phyloP scores from a whole-genome alignment of 306 rosid genomes.

The Citrullus mucosospermus region DNA sequence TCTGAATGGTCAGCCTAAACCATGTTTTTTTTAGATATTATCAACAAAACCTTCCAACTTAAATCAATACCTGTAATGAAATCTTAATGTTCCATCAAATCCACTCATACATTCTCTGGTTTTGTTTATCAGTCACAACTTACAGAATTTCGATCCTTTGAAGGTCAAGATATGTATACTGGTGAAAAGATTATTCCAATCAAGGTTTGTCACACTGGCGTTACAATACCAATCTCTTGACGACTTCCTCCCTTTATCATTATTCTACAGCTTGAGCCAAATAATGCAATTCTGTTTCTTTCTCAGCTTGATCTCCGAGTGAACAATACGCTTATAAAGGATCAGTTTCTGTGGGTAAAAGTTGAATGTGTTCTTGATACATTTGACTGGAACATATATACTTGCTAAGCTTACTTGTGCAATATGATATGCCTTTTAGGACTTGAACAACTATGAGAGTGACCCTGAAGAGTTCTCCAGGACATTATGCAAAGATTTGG shows the following conservation, averaged over 20 bases:
- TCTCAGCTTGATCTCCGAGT: constrained; percentile 85
- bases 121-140: constrained; percentile 55
- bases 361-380: constrained; percentile 7
- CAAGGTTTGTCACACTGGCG: constrained; percentile 32
- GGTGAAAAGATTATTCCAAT: constrained; percentile 85
- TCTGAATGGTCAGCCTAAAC: neutral
- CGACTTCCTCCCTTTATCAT: neutral
- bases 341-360: constrained; percentile 90
- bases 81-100: neutral
- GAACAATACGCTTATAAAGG: constrained; percentile 75
- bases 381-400: constrained; percentile 3
- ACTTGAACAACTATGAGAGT: constrained; percentile 87
- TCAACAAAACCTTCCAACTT: neutral
- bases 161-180: constrained; percentile 85
- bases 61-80: neutral
- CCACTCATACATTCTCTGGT: neutral
- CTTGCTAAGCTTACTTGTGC: neutral
- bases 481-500: constrained; percentile 74
- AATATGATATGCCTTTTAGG: constrained; percentile 28
- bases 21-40: neutral
- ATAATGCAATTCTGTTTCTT: neutral
- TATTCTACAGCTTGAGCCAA: neutral
- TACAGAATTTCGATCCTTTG: constrained; percentile 57
- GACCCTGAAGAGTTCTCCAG: constrained; percentile 94
- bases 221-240: neutral